Conservation (phyloP, 768 basidiomycete genomes). For the Boletus reticulatus region DNA sequence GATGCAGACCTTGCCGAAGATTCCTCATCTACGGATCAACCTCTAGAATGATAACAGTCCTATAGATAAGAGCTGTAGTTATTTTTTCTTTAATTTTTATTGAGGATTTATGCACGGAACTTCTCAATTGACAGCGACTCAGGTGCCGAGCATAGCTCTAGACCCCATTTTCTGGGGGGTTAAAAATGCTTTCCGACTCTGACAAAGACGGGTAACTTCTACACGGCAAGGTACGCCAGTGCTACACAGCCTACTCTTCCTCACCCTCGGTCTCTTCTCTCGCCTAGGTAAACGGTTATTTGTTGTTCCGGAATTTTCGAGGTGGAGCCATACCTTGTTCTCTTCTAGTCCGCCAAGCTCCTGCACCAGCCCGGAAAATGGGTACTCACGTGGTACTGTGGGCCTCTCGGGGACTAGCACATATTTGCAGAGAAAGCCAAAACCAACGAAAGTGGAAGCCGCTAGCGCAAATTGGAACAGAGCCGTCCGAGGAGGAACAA, state of each 20-base stretch:
- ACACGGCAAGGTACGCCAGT: not conserved
- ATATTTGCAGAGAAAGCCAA: conserved; percentile 59
- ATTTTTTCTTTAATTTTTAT: not conserved
- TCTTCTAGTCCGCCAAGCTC: conserved; percentile 79
- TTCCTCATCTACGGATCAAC: not conserved
- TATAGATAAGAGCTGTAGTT: conserved; percentile 1
- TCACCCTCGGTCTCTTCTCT: conserved; percentile 33
- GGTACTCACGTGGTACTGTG: conserved; percentile 70
- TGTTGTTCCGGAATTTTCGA: not conserved
- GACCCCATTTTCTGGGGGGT: not conserved
- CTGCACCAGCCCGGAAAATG: conserved; percentile 67
- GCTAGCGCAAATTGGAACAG: conserved; percentile 65
- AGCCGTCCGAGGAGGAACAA: conserved; percentile 56
- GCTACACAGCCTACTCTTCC: conserved; percentile 31
- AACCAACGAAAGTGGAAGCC: conserved; percentile 56
- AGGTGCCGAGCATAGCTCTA: not conserved
- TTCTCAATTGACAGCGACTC: not conserved
- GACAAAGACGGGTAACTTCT: not conserved
- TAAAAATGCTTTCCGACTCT: not conserved
- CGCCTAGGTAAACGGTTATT: conserved; percentile 30
- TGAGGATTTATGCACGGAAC: not conserved
- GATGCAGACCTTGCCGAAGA: conserved; percentile 10
- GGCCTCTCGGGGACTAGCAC: conserved; percentile 59
- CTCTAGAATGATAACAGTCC: conserved; percentile 1
- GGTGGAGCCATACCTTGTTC: conserved; percentile 60